These are phyloP conservation scores for Aspergillus chevalieri DNA, from an alignment of 2,329 filamentous ascomycete genomes.

Conservation along the genomic window DNA sequence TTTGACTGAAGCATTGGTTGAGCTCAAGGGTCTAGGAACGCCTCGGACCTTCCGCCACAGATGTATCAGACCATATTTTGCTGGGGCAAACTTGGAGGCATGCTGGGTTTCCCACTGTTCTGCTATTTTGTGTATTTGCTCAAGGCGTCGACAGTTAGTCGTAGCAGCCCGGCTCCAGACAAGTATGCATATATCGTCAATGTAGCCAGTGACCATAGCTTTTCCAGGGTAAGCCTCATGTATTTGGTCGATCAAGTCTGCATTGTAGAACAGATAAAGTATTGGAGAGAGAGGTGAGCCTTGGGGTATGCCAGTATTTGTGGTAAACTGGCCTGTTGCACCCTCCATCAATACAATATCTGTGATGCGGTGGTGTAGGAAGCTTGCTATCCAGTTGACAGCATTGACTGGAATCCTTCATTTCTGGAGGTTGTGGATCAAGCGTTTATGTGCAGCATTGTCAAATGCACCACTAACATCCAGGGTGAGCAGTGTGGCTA, in stretches of 20 bases:
- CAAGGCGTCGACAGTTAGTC: not conserved
- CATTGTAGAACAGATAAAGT: constrained; percentile 1
- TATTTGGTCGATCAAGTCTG: not conserved
- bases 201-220: not conserved
- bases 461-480: constrained; percentile 10
- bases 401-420: not conserved
- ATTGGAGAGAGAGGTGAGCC: constrained; percentile 5
- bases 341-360: constrained; percentile 1
- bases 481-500: constrained; percentile 6
- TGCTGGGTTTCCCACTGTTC: not conserved
- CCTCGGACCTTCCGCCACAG: not conserved
- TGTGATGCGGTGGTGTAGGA: not conserved
- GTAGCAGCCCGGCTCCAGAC: not conserved
- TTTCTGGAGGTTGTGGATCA: constrained; percentile 8
- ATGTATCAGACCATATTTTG: not conserved
- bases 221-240: not conserved
- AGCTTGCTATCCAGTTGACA: constrained; percentile 2
- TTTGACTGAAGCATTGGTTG: not conserved
- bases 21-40: not conserved
- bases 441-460: constrained; percentile 6
- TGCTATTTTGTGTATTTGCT: not conserved
- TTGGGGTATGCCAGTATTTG: not conserved
- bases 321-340: not conserved
- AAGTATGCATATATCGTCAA: not conserved
- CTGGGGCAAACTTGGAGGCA: not conserved